Evolutionary conservation across 2,329 filamentous ascomycete genomes (phyloP).

Genomic region (Penicillium sp.): DNA sequence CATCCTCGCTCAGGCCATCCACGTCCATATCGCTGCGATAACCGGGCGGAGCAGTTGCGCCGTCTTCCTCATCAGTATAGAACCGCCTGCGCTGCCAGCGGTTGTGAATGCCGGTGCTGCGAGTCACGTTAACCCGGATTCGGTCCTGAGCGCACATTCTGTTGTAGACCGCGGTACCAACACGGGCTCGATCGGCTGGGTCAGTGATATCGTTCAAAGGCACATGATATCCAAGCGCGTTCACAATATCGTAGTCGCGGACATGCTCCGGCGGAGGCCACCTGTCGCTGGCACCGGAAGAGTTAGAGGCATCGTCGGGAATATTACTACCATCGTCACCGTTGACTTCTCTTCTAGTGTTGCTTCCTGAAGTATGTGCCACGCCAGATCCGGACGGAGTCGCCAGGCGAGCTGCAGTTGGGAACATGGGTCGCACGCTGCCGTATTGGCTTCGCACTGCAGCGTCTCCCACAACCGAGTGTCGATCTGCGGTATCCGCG

Average conservation of each 20-base stretch:
- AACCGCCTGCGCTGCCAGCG: constrained; percentile 70
- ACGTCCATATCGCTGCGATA: constrained; percentile 43
- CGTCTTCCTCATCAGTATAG: constrained; percentile 79
- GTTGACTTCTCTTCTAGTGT: too few species aligned
- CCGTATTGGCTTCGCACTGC: constrained; percentile 33
- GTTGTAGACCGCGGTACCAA: constrained; percentile 32
- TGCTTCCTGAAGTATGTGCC: too few species aligned
- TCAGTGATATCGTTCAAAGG: constrained; percentile 38
- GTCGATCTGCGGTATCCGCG: constrained; percentile 52
- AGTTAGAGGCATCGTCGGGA: constrained; percentile 18
- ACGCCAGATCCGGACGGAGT: too few species aligned
- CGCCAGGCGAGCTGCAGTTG: constrained; percentile 23
- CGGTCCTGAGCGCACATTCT: constrained; percentile 34
- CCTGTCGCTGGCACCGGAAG: constrained; percentile 24
- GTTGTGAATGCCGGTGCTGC: constrained; percentile 50
- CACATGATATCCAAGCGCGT: constrained; percentile 36
- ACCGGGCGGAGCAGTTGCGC: constrained; percentile 54
- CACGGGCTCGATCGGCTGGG: constrained; percentile 34
- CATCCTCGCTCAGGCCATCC: constrained; percentile 41
- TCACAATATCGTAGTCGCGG: constrained; percentile 34
- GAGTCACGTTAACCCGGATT: constrained; percentile 29
- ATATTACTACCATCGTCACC: too few species aligned
- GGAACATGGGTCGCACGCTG: constrained; percentile 26
- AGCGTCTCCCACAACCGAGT: constrained; percentile 50
- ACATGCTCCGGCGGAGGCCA: constrained; percentile 36